Evolutionary conservation across 2,329 filamentous ascomycete genomes (phyloP).

Genomic region (Botrytis porri): DNA sequence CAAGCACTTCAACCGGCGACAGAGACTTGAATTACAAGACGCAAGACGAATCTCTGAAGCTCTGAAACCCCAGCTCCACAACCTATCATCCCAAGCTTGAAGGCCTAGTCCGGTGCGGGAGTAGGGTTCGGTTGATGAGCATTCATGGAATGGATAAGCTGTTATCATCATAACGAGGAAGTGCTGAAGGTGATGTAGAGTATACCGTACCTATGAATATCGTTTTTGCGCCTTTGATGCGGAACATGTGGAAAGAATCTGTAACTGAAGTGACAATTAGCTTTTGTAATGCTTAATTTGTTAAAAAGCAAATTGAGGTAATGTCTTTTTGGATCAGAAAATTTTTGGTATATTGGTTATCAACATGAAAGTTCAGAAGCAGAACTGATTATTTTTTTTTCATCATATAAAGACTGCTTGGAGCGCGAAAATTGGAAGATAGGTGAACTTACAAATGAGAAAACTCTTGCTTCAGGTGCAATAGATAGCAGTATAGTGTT

Average conservation of each 20-base stretch:
- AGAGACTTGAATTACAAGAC: constrained; percentile 54
- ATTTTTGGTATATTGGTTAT: constrained; percentile 60
- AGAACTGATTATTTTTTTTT: constrained; percentile 68
- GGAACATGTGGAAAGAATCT: neutral
- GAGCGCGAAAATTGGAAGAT: neutral
- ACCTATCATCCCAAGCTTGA: constrained; percentile 60
- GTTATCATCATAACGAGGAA: constrained; percentile 51
- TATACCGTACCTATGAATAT: constrained; percentile 27
- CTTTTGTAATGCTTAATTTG: neutral
- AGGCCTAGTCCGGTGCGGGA: constrained; percentile 63
- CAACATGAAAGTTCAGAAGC: constrained; percentile 69
- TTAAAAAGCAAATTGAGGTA: constrained; percentile 15
- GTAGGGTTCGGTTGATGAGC: constrained; percentile 66
- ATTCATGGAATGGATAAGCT: constrained; percentile 77
- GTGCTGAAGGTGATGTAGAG: constrained; percentile 15
- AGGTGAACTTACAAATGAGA: constrained; percentile 8
- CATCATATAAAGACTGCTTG: constrained; percentile 53
- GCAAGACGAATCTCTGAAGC: constrained; percentile 49
- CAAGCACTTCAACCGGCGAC: constrained; percentile 61
- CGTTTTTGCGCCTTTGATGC: neutral
- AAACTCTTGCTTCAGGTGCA: neutral
- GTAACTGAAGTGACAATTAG: constrained; percentile 13
- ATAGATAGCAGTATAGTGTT: neutral
- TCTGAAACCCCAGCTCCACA: constrained; percentile 72
- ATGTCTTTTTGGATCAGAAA: constrained; percentile 48